Evolutionary conservation across 2,329 filamentous ascomycete species (phyloP), one percentile per base, ranked within the genome.

Genomic region (Fusarium succisae): DNA sequence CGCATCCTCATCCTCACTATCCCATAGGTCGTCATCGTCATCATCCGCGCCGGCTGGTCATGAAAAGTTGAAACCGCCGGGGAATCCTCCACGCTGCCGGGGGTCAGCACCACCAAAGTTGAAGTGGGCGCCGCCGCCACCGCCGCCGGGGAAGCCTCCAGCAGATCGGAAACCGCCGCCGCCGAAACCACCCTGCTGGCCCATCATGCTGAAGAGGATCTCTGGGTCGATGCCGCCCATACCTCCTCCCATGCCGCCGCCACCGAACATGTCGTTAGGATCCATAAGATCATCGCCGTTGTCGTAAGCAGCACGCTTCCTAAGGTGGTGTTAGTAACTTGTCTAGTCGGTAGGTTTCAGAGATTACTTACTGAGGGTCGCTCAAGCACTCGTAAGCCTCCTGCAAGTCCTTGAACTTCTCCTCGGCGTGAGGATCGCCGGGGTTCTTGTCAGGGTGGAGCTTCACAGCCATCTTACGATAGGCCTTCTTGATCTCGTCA

Each of bases 381-480:
- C 94, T 98, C 84, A 99, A 86, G 56, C 93, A 97, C 85, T 99
- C 96, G 82, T 99, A 98, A 45, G 96, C 96, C 86, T 99, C 96
- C 79, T 95, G 94, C 81, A 98, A 93, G 81, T 99, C 96, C 89
- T 99, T 98, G 89, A 99, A 99, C 80, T 94, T 92, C 77, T 94
- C 93, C 79, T 95, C 96, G 71, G 96, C 96, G 58, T 91, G 88
- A 66, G 91, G 89, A 78, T 98, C 94, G 72, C 93, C 94, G 2
- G 93, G 94, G 84, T 98, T 99, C 90, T 99, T 99, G 86, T 99
- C 96, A 6, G 96, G 96, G 83, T 99, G 96, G 81, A 98, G 93
- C 74, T 95, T 88, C 77, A 99, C 96, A 64, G 96, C 96, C 80
- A 98, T 89, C 84, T 96, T 98, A 75, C 96, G 91, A 86, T 99